A percentile compares a stretch with the other conserved stretches of the same genome.
Evolutionary conservation across 805 yeast genomes (phyloP).

Genomic region (Kodamaea laetipori): DNA sequence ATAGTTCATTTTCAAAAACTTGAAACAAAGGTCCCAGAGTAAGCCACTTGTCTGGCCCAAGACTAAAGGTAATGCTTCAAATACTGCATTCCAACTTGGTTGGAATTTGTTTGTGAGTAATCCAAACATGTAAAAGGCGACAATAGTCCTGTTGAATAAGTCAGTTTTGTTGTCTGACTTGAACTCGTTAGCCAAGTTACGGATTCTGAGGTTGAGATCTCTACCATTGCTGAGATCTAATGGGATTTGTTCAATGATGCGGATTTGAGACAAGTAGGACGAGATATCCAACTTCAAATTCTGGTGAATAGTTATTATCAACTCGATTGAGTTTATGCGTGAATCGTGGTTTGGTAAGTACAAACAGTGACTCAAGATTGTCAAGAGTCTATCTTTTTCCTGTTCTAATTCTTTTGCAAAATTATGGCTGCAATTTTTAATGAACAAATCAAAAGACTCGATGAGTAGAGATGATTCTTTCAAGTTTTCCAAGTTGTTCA

Average conservation of each 20-base stretch:
- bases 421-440: slow-evolving; percentile 15
- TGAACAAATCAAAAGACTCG: slow-evolving; percentile 32
- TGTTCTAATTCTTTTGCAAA: slow-evolving; percentile 3
- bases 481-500: slow-evolving; percentile 24
- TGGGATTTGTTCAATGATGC: slow-evolving; percentile 71
- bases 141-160: slow-evolving; percentile 19
- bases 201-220: slow-evolving; percentile 68
- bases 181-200: slow-evolving; percentile 55
- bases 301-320: slow-evolving; percentile 38
- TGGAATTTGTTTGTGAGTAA: slow-evolving; percentile 72
- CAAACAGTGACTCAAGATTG: slow-evolving; percentile 34
- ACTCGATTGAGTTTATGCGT: slow-evolving; percentile 54
- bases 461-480: slow-evolving; percentile 41
- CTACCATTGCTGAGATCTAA: slow-evolving; percentile 68
- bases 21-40: slow-evolving; percentile 58
- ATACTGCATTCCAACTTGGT: slow-evolving; percentile 82
- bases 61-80: slow-evolving; percentile 57
- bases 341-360: slow-evolving; percentile 50
- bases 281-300: slow-evolving; percentile 31
- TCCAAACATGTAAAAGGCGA: slow-evolving; percentile 54
- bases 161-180: slow-evolving; percentile 26
- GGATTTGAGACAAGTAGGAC: slow-evolving; percentile 49
- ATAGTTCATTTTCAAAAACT: slow-evolving; percentile 32
- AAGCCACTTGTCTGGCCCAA: slow-evolving; percentile 33
- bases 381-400: slow-evolving; percentile 17